Evolutionary conservation across 805 yeast species (phyloP).

Genomic region (Candida dendrica): DNA sequence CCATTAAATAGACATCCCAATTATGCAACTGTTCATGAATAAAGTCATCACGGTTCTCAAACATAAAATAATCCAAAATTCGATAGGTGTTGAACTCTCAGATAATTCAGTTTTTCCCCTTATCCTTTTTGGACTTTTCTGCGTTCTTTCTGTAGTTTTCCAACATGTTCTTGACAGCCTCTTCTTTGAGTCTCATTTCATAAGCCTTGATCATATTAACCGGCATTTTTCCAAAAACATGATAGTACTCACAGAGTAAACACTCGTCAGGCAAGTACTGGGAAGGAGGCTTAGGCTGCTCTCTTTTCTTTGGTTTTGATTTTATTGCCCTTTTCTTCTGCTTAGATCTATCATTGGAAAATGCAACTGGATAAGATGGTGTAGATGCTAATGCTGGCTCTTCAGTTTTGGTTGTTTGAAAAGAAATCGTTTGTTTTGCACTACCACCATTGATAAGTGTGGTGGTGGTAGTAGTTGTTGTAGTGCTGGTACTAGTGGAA

Average conservation of each 20-base stretch:
- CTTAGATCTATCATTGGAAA: neutral
- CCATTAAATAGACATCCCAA: neutral
- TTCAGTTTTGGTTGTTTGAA: neutral
- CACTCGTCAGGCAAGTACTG: constrained; percentile 24
- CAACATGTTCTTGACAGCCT: constrained; percentile 1
- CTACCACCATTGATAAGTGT: constrained; percentile 8
- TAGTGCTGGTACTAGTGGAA: too few species aligned
- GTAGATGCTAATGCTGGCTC: neutral
- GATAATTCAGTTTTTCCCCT: neutral
- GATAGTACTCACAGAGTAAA: constrained; percentile 46
- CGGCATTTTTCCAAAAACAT: constrained; percentile 43
- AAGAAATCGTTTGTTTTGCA: constrained; percentile 5
- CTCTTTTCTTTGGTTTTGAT: neutral
- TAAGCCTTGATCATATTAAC: constrained; percentile 44
- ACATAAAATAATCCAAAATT: too few species aligned
- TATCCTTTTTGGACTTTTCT: neutral
- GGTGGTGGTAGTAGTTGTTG: neutral
- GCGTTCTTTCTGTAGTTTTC: neutral
- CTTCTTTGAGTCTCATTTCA: constrained; percentile 22
- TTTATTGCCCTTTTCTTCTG: neutral
- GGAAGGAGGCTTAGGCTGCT: constrained; percentile 13
- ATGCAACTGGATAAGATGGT: neutral
- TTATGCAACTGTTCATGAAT: neutral
- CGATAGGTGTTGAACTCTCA: too few species aligned
- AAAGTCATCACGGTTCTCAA: neutral